Evolutionary conservation across 805 yeast genomes (phyloP), one percentile per base, ranked within the genome.

Genomic region (Grigorovia humatica): DNA sequence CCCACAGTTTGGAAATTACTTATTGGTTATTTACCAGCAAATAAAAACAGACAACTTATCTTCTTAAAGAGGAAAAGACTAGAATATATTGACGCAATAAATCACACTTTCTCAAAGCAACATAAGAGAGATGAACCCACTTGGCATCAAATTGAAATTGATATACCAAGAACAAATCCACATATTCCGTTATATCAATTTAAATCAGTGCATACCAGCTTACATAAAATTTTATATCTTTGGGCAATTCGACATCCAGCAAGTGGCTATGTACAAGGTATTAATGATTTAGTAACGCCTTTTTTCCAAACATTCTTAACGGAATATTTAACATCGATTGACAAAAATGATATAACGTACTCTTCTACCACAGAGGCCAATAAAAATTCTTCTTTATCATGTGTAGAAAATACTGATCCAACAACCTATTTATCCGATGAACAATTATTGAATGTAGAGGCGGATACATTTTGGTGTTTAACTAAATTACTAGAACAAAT

Each of bases 201-300:
- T 58, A 77, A 77, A 19, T 71, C 82, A 2, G 87, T 93, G 0
- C 98, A 91, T 59, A 71, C 81, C 51, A 80, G 95, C 15, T 71
- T 91, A 53, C 89, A 90, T 59, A 80, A 85, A 57, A 81, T 93
- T 9, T 70, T 91, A 50, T 91, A 89, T 62, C 72, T 91, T 38
- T 91, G 99, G 99, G 95, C 98, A 0, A 82, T 91, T 27, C 76
- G 98, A 58, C 98, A 93, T 65, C 98, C 99, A 1, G 96, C 98
- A 7, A 83, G 93, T 63, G 99, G 99, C 15, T 91, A 91, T 67
- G 99, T 91, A 19, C 99, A 91, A 71, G 99, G 99, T 29, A 91
- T 91, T 49, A 91, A 91, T 66, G 99, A 91, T 69, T 74, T 91
- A 48, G 88, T 83, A 15, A 91, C 97, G 1, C 98, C 99, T 2